These are phyloP conservation scores for Kernera saxatilis DNA, from an alignment of 345 rosid species.

Conservation along the genomic window DNA sequence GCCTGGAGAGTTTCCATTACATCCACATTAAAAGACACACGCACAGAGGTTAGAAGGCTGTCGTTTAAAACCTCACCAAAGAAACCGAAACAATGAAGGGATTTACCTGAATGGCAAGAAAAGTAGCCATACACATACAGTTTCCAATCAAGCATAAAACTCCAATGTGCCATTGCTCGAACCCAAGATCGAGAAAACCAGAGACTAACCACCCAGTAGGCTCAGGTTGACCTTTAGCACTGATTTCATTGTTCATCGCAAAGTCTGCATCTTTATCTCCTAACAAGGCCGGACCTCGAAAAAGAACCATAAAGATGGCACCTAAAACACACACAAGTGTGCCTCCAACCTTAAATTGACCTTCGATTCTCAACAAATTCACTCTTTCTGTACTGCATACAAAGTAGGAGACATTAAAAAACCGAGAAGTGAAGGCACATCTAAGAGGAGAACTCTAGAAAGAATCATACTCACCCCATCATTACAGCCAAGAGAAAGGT, in stretches of 20 bases:
- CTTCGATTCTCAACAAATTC: slow-evolving; percentile 71
- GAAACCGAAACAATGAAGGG: background rate
- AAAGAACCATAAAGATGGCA: slow-evolving; percentile 79
- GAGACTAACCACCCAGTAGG: slow-evolving; percentile 74
- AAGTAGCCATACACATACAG: slow-evolving; percentile 97
- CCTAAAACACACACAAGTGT: slow-evolving; percentile 79
- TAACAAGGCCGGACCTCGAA: slow-evolving; percentile 80
- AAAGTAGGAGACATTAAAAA: slow-evolving; percentile 21
- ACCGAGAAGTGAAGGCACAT: background rate
- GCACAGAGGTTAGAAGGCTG: slow-evolving; percentile 1
- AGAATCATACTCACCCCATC: slow-evolving; percentile 66
- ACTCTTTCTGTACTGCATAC: slow-evolving; percentile 95
- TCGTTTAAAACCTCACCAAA: background rate
- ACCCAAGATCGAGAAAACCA: slow-evolving; percentile 51
- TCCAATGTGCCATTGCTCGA: slow-evolving; percentile 83
- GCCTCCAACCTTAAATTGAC: slow-evolving; percentile 86
- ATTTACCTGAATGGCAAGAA: slow-evolving; percentile 82
- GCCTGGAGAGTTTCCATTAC: slow-evolving; percentile 49
- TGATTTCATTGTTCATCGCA: slow-evolving; percentile 49
- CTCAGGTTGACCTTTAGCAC: slow-evolving; percentile 82
- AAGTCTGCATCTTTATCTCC: slow-evolving; percentile 55
- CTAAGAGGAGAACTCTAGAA: background rate
- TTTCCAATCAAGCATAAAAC: slow-evolving; percentile 93
- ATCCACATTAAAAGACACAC: slow-evolving; percentile 2
- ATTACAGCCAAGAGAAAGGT: slow-evolving; percentile 83